phyloP scores from a whole-genome alignment of 768 basidiomycete species.

The Calocybe gangraenosa region DNA sequence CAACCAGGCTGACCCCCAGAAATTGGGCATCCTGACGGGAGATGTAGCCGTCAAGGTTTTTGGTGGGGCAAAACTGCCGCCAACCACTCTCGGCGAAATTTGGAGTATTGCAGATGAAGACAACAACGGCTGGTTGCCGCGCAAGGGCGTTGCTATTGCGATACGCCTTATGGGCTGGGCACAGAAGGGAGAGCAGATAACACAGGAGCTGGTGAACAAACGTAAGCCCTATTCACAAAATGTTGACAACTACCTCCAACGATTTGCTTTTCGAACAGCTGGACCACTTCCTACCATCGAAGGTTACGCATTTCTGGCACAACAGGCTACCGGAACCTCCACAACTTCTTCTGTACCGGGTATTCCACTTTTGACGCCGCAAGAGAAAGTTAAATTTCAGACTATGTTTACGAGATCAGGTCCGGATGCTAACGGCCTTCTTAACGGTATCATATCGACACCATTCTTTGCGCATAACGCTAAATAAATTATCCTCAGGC shows the following conservation, averaged over 20 bases:
- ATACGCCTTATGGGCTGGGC: conserved; percentile 92
- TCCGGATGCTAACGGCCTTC: conserved; percentile 63
- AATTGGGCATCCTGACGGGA: conserved; percentile 81
- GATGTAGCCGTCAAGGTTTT: conserved; percentile 89
- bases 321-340: conserved; percentile 58
- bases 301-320: conserved; percentile 52
- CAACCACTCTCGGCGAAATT: conserved; percentile 81
- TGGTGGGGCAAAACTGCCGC: conserved; percentile 74
- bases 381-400: conserved; percentile 83
- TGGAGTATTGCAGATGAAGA: conserved; percentile 92
- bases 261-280: conserved; percentile 42
- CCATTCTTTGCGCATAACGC: not conserved
- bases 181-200: conserved; percentile 76
- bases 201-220: conserved; percentile 59
- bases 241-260: conserved; percentile 11
- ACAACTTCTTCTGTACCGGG: conserved; percentile 56
- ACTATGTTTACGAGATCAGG: conserved; percentile 70
- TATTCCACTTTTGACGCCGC: conserved; percentile 67
- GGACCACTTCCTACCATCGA: conserved; percentile 83
- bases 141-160: conserved; percentile 82
- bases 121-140: conserved; percentile 89
- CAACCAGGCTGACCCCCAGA: conserved; percentile 66
- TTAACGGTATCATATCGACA: conserved; percentile 54
- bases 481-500: conserved; percentile 35
- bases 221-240: conserved; percentile 45